Percentiles rank a stretch among this genome's conserved stretches.
Evolutionary conservation across 176 grass and related monocot genomes (phyloP).

Genomic region (Dendrocalamus sinicus): DNA sequence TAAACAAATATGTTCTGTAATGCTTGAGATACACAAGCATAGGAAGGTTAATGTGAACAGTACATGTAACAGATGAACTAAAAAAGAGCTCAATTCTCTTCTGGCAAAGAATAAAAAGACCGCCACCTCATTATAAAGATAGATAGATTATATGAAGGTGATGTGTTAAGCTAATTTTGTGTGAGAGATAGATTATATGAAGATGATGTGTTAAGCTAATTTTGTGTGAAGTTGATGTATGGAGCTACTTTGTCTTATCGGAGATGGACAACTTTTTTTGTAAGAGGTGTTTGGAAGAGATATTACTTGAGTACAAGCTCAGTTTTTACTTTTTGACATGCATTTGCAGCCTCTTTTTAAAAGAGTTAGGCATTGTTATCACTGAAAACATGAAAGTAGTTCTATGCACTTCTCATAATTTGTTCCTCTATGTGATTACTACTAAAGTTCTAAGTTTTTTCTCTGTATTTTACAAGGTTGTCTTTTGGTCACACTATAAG

Average conservation of each 20-base stretch:
- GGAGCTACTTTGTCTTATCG: not conserved
- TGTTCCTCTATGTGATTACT: not conserved
- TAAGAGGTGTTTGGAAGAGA: not conserved
- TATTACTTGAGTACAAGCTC: not conserved
- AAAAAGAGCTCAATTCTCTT: not conserved
- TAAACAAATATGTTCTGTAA: slow-evolving; percentile 1
- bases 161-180: not conserved
- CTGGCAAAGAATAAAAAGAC: not conserved
- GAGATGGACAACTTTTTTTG: not conserved
- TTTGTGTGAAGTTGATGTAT: not conserved
- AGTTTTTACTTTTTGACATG: not conserved
- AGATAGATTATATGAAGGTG: not conserved
- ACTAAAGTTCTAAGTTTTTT: not conserved
- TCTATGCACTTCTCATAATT: not conserved
- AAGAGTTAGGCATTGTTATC: not conserved
- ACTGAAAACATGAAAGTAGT: slow-evolving; percentile 23
- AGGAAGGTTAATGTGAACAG: not conserved
- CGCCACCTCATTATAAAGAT: not conserved
- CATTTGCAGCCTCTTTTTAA: slow-evolving; percentile 22
- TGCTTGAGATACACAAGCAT: not conserved
- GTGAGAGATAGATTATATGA: not conserved
- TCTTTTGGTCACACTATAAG: not conserved
- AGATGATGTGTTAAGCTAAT: not conserved
- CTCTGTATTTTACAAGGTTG: not conserved
- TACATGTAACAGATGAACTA: not conserved